Evolutionary conservation across 257 asterid species (phyloP).

Genomic region (Jacaranda copaia): DNA sequence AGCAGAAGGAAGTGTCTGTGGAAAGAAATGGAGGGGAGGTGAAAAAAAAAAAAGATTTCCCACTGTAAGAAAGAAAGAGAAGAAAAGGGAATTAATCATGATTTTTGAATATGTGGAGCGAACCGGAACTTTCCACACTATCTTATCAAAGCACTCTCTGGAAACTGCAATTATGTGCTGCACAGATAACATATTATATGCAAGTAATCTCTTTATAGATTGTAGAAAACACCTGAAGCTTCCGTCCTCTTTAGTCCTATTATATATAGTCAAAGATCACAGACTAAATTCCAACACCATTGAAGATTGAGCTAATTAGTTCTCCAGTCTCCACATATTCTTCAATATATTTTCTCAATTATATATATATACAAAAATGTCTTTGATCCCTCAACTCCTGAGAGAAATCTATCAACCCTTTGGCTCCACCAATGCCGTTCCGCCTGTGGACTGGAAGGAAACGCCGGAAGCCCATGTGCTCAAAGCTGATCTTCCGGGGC

Average conservation of each 20-base stretch:
- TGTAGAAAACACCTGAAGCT: constrained; percentile 34
- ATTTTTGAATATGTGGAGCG: neutral
- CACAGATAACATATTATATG: neutral
- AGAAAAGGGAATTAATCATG: neutral
- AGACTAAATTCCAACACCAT: neutral
- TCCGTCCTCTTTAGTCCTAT: neutral
- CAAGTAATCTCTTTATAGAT: neutral
- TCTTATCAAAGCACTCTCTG: neutral
- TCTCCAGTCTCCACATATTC: neutral
- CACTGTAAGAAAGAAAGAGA: neutral
- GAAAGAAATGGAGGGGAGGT: neutral
- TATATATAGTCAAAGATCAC: constrained; percentile 11
- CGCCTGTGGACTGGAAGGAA: constrained; percentile 29
- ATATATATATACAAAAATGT: neutral
- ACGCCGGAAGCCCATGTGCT: constrained; percentile 10
- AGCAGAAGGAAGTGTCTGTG: neutral
- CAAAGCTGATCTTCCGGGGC: constrained; percentile 30
- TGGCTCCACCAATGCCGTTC: neutral
- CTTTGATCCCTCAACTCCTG: constrained; percentile 27
- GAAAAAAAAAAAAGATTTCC: neutral
- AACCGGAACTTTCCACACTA: constrained; percentile 24
- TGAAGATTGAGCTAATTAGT: neutral
- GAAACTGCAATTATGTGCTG: neutral
- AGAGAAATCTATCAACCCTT: constrained; percentile 7
- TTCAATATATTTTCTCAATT: neutral